These are phyloP conservation scores for Pseudocercospora macadamiae DNA, from an alignment of 2,329 filamentous ascomycete genomes.

Conservation along the genomic window DNA sequence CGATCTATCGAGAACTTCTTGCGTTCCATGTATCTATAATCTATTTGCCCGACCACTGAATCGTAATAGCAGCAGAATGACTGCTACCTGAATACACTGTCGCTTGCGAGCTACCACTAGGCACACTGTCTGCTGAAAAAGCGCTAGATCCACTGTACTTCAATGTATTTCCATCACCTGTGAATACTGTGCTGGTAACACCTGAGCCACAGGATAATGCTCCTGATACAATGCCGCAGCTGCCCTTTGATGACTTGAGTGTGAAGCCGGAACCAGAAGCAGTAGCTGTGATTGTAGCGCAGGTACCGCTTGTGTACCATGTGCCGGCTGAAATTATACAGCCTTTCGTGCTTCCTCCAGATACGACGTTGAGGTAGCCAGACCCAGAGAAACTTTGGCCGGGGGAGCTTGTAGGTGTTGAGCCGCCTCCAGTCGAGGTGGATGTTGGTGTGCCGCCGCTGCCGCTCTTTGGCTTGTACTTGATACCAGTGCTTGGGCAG, in stretches of 20 bases:
- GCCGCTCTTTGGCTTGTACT: constrained; percentile 63
- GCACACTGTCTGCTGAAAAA: constrained; percentile 50
- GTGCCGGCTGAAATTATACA: constrained; percentile 68
- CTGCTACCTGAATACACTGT: constrained; percentile 44
- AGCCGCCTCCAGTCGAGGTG: constrained; percentile 30
- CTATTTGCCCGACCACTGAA: constrained; percentile 44
- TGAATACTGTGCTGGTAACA: constrained; percentile 50
- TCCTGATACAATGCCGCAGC: constrained; percentile 59
- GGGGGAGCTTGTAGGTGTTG: constrained; percentile 38
- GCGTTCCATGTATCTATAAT: too few relatives aligned
- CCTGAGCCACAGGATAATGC: constrained; percentile 58
- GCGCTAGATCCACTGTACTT: constrained; percentile 42
- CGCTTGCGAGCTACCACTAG: constrained; percentile 48
- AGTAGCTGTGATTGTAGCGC: constrained; percentile 65
- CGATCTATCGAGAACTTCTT: too few relatives aligned
- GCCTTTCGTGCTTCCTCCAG: constrained; percentile 56
- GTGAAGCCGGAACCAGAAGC: constrained; percentile 55
- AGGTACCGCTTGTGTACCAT: constrained; percentile 70
- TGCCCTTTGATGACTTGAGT: constrained; percentile 61
- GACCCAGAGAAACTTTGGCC: constrained; percentile 57
- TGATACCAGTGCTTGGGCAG: constrained; percentile 66
- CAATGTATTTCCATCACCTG: constrained; percentile 40
- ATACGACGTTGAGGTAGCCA: constrained; percentile 62
- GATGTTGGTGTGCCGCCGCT: constrained; percentile 36
- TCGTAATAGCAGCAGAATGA: constrained; percentile 39